phyloP scores from a whole-genome alignment of 2,329 filamentous ascomycete genomes.

The Ceratocystis variospora region DNA sequence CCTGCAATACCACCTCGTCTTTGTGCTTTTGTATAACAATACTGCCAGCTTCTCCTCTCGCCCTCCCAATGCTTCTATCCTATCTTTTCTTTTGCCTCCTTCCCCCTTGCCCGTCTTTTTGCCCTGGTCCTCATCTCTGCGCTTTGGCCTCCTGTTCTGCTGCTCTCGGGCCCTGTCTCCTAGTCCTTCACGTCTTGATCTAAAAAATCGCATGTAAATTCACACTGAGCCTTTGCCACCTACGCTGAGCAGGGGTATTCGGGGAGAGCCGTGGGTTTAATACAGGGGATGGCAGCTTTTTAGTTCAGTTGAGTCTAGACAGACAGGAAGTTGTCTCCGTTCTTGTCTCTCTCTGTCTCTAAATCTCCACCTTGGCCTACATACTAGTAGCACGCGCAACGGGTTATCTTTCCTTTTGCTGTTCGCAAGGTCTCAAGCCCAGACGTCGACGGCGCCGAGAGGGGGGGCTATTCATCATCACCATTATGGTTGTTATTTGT shows the following conservation, averaged over 20 bases:
- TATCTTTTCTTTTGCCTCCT: neutral
- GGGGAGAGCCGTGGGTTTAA: neutral
- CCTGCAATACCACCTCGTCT: neutral
- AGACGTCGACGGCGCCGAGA: too few species aligned
- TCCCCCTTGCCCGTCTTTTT: neutral
- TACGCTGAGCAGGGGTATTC: neutral
- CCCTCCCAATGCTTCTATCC: neutral
- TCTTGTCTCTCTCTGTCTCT: neutral
- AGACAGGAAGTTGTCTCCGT: neutral
- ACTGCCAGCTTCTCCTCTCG: neutral
- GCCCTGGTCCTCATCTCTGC: neutral
- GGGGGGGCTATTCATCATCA: too few species aligned
- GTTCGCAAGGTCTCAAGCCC: too few species aligned
- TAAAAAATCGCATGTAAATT: neutral
- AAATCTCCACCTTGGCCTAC: too few species aligned
- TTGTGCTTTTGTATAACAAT: neutral
- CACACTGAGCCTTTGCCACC: neutral
- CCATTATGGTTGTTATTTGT: too few species aligned
- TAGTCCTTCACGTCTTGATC: neutral
- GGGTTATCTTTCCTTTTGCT: too few species aligned
- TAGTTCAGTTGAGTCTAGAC: neutral
- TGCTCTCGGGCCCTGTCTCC: constrained; percentile 4
- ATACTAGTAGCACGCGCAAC: too few species aligned
- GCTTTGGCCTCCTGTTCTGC: constrained; percentile 5
- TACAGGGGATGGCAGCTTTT: neutral